phyloP scores from a whole-genome alignment of 768 basidiomycete species.

The Guyanaporus albipodus region DNA sequence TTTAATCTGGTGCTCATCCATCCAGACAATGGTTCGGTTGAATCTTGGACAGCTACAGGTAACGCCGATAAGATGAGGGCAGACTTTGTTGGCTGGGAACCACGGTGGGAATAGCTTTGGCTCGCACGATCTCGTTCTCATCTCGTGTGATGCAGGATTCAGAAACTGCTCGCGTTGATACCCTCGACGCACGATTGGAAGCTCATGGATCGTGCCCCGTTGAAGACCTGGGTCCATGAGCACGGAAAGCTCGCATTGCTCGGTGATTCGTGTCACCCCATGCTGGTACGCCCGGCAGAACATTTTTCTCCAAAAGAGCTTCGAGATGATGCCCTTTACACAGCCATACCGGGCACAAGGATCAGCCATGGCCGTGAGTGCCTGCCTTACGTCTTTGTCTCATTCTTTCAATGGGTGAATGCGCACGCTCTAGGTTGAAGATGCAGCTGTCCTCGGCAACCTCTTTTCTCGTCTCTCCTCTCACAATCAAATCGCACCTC shows the following conservation, averaged over 20 bases:
- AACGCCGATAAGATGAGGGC: constrained; percentile 43
- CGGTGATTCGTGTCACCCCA: constrained; percentile 57
- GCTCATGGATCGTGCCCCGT: constrained; percentile 45
- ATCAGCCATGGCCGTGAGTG: constrained; percentile 48
- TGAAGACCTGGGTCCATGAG: constrained; percentile 47
- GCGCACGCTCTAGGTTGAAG: constrained; percentile 28
- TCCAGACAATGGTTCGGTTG: constrained; percentile 37
- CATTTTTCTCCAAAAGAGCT: not conserved
- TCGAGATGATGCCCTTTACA: not conserved
- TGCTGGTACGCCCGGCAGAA: constrained; percentile 34
- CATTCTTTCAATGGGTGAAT: no score
- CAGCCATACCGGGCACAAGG: constrained; percentile 54
- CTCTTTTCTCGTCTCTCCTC: constrained; percentile 47
- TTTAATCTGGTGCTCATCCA: constrained; percentile 46
- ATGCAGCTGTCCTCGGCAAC: constrained; percentile 41
- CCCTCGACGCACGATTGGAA: constrained; percentile 44
- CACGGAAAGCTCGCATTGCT: constrained; percentile 42
- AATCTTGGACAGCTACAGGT: constrained; percentile 44
- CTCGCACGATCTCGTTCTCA: not conserved
- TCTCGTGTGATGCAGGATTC: constrained; percentile 31
- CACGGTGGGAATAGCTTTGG: constrained; percentile 33
- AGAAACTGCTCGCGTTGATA: constrained; percentile 45
- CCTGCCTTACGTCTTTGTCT: not conserved
- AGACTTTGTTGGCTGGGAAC: constrained; percentile 48
- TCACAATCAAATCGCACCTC: constrained; percentile 38